phyloP scores from a whole-genome alignment of 2,329 filamentous ascomycete genomes.

The Neoscytalidium dimidiatum region DNA sequence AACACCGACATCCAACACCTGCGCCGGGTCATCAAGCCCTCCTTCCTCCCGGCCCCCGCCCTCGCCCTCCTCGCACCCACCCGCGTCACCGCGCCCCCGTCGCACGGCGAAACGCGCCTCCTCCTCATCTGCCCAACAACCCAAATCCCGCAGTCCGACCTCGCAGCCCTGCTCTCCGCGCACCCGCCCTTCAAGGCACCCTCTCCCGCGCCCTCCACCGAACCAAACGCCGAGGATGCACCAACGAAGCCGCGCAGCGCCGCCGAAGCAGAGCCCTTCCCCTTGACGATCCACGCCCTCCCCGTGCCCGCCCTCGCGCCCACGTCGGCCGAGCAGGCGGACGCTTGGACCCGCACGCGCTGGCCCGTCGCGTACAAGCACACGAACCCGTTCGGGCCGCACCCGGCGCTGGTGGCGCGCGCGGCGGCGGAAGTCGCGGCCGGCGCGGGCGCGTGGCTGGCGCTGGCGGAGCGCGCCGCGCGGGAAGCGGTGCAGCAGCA shows the following conservation, averaged over 20 bases:
- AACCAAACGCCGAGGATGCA: not conserved
- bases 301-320: conserved; percentile 73
- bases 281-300: conserved; percentile 62
- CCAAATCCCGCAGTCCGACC: conserved; percentile 55
- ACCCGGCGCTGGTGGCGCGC: conserved; percentile 72
- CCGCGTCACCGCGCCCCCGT: conserved; percentile 33
- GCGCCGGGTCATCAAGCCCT: conserved; percentile 72
- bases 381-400: conserved; percentile 82
- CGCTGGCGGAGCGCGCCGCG: conserved; percentile 66
- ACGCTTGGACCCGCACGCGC: conserved; percentile 72
- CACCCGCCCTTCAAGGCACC: conserved; percentile 42
- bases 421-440: conserved; percentile 68
- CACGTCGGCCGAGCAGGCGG: conserved; percentile 73
- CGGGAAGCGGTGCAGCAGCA: conserved; percentile 49
- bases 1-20: conserved; percentile 57
- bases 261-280: conserved; percentile 28
- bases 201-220: not conserved
- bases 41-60: conserved; percentile 63
- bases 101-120: conserved; percentile 43
- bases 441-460: conserved; percentile 67
- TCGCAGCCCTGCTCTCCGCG: conserved; percentile 44
- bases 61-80: conserved; percentile 15
- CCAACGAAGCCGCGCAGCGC: no score
- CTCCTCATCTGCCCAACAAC: conserved; percentile 55
- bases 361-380: conserved; percentile 87